Evolutionary conservation across 2,329 filamentous ascomycete genomes (phyloP).

Genomic region (Fusarium phyllophilum): DNA sequence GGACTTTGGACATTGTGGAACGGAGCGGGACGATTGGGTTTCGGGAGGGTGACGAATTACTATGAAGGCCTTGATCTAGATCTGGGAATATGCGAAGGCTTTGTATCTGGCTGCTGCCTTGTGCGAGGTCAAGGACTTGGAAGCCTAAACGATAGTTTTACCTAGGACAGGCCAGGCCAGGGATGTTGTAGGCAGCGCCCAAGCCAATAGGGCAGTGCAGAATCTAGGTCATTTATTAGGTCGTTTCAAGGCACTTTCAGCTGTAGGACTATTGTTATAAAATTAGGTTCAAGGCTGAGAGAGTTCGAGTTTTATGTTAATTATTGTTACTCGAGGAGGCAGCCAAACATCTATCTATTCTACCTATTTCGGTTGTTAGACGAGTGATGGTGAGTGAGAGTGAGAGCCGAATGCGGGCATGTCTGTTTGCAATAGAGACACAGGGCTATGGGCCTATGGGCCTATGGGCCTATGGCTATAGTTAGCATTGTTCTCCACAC

Average conservation of each 20-base stretch:
- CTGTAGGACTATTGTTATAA: neutral
- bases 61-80: neutral
- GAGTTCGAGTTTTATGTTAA: neutral
- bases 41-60: neutral
- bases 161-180: conserved; percentile 23
- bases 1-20: conserved; percentile 33
- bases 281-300: neutral
- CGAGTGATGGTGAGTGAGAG: neutral
- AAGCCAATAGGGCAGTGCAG: conserved; percentile 33
- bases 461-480: neutral
- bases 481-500: neutral
- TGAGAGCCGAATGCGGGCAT: neutral
- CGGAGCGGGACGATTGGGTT: conserved; percentile 1
- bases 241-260: conserved; percentile 31
- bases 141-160: conserved; percentile 16
- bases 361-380: neutral
- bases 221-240: conserved; percentile 29
- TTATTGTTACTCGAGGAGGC: neutral
- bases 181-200: conserved; percentile 33
- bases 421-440: conserved; percentile 24
- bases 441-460: neutral
- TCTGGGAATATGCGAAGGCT: conserved; percentile 17
- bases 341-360: neutral
- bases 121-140: conserved; percentile 14
- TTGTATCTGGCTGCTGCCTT: conserved; percentile 45